These are phyloP conservation scores for Aspergillus hiratsukae DNA, from an alignment of 2,329 filamentous ascomycete species.

Conservation along the genomic window DNA sequence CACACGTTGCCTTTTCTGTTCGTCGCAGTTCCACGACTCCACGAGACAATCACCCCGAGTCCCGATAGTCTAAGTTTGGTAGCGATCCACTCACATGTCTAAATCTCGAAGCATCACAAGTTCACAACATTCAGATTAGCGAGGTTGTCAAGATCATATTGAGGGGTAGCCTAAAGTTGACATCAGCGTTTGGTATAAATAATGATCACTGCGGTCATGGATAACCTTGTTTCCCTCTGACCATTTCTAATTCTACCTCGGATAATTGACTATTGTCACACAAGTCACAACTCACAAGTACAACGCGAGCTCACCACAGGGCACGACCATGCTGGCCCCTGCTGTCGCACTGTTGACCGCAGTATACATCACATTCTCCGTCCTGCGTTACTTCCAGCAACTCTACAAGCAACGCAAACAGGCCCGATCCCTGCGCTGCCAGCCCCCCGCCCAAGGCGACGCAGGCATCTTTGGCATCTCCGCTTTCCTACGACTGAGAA, in stretches of 20 bases:
- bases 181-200: too few relatives aligned
- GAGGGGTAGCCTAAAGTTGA: not conserved
- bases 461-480: conserved; percentile 22
- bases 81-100: too few relatives aligned
- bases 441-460: conserved; percentile 12
- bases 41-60: too few relatives aligned
- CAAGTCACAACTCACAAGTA: not conserved
- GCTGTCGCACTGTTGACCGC: conserved; percentile 15
- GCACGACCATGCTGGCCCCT: conserved; percentile 19
- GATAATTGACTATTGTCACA: not conserved
- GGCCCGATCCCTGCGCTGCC: conserved; percentile 23
- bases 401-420: conserved; percentile 20
- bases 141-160: too few relatives aligned
- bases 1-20: not conserved
- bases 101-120: too few relatives aligned
- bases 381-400: conserved; percentile 20
- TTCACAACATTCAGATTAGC: too few relatives aligned
- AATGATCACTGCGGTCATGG: not conserved
- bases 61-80: too few relatives aligned
- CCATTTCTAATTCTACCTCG: not conserved
- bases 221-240: not conserved
- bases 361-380: conserved; percentile 16
- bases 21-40: too few relatives aligned
- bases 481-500: conserved; percentile 19
- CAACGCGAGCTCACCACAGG: not conserved